Conservation (phyloP, 345 rosid species). For the Citrus reticulata region DNA sequence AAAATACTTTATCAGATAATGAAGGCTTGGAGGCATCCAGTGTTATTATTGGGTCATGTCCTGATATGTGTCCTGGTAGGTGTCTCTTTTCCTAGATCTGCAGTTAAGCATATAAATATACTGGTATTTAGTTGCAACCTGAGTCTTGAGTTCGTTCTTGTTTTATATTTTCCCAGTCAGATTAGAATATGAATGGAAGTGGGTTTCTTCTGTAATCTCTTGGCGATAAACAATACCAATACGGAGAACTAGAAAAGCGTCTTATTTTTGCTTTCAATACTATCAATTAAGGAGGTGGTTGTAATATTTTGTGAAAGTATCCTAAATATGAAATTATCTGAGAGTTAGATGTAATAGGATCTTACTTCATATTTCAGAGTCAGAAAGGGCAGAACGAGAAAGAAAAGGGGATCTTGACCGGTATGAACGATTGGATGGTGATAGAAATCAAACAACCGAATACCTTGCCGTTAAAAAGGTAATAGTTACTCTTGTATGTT, state of each 20-base stretch:
- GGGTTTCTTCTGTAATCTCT: background rate
- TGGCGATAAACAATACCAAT: slow-evolving; percentile 7
- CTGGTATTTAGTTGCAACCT: slow-evolving; percentile 10
- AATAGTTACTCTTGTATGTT: background rate
- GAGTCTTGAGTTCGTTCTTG: background rate
- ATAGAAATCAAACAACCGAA: slow-evolving; percentile 82
- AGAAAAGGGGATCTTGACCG: slow-evolving; percentile 98
- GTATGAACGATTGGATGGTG: slow-evolving; percentile 91
- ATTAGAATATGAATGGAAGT: background rate
- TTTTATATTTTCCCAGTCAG: background rate
- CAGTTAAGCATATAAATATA: slow-evolving; percentile 12
- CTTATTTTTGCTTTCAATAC: background rate
- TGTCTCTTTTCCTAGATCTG: slow-evolving; percentile 17
- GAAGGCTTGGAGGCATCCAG: slow-evolving; percentile 50
- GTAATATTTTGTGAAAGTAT: slow-evolving; percentile 6
- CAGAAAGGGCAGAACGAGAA: slow-evolving; percentile 90
- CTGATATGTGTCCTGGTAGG: slow-evolving; percentile 95
- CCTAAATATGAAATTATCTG: background rate
- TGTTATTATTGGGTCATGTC: slow-evolving; percentile 71
- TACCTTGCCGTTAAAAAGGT: slow-evolving; percentile 94
- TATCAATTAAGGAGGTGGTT: background rate
- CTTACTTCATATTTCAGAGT: slow-evolving; percentile 46
- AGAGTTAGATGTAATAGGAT: slow-evolving; percentile 11
- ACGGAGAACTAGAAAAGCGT: background rate
- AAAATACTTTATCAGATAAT: slow-evolving; percentile 37